Base-by-base conservation (phyloP, 225 moss, liverwort and hornwort species). In the Sphagnum tenellum region DNA sequence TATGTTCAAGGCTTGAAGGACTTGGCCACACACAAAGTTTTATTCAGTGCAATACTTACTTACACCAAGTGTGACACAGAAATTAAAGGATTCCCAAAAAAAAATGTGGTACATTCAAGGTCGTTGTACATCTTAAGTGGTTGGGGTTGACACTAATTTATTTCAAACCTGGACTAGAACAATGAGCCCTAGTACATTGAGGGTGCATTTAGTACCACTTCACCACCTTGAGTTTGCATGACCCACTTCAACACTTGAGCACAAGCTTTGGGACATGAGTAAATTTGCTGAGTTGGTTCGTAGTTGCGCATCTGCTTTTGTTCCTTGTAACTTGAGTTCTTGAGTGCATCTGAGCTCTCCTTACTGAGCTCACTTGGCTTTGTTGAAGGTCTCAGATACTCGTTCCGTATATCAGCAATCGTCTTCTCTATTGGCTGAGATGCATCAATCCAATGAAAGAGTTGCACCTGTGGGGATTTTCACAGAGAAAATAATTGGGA, bases 301-400 rank as follows among this genome's bases (percentile, higher is more conserved):
- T 76, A 82, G 0, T 5, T 8, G 64, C 69, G 66, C 79, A 79
- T 71, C 3, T 71, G 73, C 2, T 82, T 76, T 64, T 71, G 69
- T 45, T 82, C 79, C 50, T 62, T 58, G 45, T 29, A 11, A 2
- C 82, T 82, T 0, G 69, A 71, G 0, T 65, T 64, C 6, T 66
- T 58, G 0, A 82, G 2, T 0, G 69, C 63, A 55, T 46, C 47
- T 29, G 29, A 29, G 29, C 29, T 29, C 50, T 76, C 76, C 2
- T 9, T 60, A 0, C 45, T 12, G 4, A 76, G n/a, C 13, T 59
- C 69, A 1, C 63, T 12, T 55, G 58, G 44, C 47, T 52, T 3
- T 11, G 60, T 48, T 0, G 9, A 4, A 0, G 78, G 72, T 53
- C 76, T 59, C n/a, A 2, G 4, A 3, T 82, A 75, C 60, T 78